Evolutionary conservation across 352 stramenopile genomes (phyloP), one percentile per base, ranked within the genome.

Genomic region (Globisporangium splendens): DNA sequence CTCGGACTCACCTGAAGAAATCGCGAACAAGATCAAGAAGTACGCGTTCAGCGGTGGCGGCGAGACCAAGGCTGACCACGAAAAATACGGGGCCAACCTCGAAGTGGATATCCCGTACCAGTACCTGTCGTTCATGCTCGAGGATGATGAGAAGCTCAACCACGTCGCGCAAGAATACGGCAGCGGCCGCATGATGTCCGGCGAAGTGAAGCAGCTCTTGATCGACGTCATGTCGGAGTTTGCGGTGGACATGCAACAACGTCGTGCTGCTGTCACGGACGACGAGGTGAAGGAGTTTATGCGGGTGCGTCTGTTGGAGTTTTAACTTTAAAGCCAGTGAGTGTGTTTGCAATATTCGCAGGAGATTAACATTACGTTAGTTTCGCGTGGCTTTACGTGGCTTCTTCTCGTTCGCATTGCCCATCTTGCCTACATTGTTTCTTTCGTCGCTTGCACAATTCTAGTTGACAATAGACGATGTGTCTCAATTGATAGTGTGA

Each of bases 41-140:
- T 95, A 84, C 65, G 84, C 83, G 56, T 91, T 93, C 67, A 94
- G 88, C 31, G 98, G 98, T 44, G 98, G 98, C 54, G 92, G 96
- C 64, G 96, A 99, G 67, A 99, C 96, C 15, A 97, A 98, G 70
- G 96, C 98, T 57, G 82, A 99, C 65, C 98, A 99, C 72, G 80
- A 98, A 65, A 96, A 99, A 64, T 91, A 98, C 49, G 98, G 98
- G 46, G 98, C 98, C 33, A 98, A 99, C 80, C 75, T 99, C 38
- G 95, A 99, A 33, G 87, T 98, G 7, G 98, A 99, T 73, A 98
- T 99, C 42, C 85, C 94, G 42, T 99, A 98, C 74, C 96, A 99
- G 81, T 99, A 98, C 86, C 72, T 99, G 48, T 91, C 83, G 43
- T 99, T 99, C 76, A 99, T 99, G 79, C 81, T 99, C 46, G 97